Evolutionary conservation across 2,329 filamentous ascomycete genomes (phyloP).

Genomic region (Colletotrichum magnum): DNA sequence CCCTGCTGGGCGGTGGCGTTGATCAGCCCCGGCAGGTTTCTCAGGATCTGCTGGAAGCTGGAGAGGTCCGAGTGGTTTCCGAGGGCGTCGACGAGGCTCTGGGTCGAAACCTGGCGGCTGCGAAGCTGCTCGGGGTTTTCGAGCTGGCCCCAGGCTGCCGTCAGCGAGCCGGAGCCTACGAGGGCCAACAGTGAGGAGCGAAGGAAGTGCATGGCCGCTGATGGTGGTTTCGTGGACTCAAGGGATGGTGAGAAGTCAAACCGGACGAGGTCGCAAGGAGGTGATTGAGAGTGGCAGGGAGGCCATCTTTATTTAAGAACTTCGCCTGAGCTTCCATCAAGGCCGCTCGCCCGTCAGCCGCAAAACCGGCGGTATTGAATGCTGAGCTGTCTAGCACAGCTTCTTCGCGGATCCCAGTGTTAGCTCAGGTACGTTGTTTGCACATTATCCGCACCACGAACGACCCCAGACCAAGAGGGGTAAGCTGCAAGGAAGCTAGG

Average conservation of each 20-base stretch:
- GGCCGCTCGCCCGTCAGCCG: not conserved
- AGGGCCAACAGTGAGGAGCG: not conserved
- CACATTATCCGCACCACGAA: not conserved
- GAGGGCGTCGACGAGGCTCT: constrained; percentile 26
- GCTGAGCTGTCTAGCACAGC: constrained; percentile 2
- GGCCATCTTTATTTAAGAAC: constrained; percentile 2
- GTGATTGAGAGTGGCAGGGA: not conserved
- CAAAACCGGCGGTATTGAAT: constrained; percentile 1
- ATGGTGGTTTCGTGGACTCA: not conserved
- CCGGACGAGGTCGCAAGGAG: not conserved
- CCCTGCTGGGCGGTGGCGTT: constrained; percentile 3
- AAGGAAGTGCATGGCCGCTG: constrained; percentile 13
- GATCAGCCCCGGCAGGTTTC: constrained; percentile 24
- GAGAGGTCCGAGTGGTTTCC: constrained; percentile 26
- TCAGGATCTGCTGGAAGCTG: constrained; percentile 30
- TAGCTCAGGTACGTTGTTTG: constrained; percentile 14
- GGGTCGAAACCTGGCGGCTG: constrained; percentile 1
- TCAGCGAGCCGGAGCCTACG: not conserved
- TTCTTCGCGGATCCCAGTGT: not conserved
- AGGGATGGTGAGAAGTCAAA: not conserved
- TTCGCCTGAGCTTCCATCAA: not conserved
- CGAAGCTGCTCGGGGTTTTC: not conserved
- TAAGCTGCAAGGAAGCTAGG: constrained; percentile 15
- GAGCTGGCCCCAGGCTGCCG: not conserved
- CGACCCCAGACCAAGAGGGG: constrained; percentile 8